Evolutionary conservation across 2,329 filamentous ascomycete species (phyloP).

Genomic region (Cladophialophora psammophila): DNA sequence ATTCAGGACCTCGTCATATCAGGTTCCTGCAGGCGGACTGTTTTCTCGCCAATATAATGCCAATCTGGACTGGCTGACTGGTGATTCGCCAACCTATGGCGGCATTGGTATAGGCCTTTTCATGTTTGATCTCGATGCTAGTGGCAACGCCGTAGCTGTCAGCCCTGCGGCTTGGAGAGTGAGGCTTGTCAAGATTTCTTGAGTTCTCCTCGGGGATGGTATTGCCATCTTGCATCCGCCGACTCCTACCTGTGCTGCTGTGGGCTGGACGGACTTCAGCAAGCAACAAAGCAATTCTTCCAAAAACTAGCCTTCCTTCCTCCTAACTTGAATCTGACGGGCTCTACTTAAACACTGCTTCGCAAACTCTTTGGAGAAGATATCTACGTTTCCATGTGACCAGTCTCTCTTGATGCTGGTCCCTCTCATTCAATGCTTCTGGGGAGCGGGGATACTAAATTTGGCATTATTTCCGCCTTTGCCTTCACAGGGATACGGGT

Average conservation of each 20-base stretch:
- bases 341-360: too few species aligned
- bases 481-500: too few species aligned
- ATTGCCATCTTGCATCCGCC: neutral
- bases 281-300: neutral
- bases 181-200: constrained; percentile 28
- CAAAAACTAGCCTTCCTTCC: neutral
- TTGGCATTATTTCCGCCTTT: too few species aligned
- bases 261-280: neutral
- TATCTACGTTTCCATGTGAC: neutral
- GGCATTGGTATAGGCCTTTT: constrained; percentile 39
- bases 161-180: constrained; percentile 36
- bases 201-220: neutral
- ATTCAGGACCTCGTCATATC: constrained; percentile 7
- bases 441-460: too few species aligned
- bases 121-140: constrained; percentile 42
- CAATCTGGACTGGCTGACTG: constrained; percentile 27
- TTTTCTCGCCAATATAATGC: neutral
- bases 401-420: neutral
- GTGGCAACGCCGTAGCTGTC: constrained; percentile 40
- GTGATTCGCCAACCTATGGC: constrained; percentile 41
- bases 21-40: neutral
- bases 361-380: neutral
- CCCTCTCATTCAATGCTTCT: too few species aligned
- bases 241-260: neutral
- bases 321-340: neutral